Conservation (phyloP, 495 filamentous ascomycete genomes). For the Hypoxylon fuscum region DNA sequence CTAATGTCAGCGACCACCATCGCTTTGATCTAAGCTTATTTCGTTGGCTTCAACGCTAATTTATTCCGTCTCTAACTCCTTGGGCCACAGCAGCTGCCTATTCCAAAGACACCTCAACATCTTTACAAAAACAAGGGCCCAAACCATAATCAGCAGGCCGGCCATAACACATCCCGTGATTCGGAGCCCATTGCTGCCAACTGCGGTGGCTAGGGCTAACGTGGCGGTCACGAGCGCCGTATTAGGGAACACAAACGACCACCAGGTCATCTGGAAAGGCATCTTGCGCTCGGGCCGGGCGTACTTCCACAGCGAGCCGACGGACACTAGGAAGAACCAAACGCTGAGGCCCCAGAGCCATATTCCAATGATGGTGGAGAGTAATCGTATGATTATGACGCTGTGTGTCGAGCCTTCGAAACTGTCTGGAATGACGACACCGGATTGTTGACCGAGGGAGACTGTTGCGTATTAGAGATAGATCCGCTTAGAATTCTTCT, state of each 20-base stretch:
- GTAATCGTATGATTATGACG: slow-evolving; percentile 49
- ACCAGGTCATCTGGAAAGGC: slow-evolving; percentile 89
- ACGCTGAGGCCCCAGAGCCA: slow-evolving; percentile 88
- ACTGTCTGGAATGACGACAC: slow-evolving; percentile 49
- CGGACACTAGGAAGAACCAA: slow-evolving; percentile 86
- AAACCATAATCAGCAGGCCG: slow-evolving; percentile 69
- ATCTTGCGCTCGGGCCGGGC: slow-evolving; percentile 65
- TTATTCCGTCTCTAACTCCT: slow-evolving; percentile 65
- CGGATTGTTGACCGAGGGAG: slow-evolving; percentile 52
- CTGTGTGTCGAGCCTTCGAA: slow-evolving; percentile 51
- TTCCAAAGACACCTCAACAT: slow-evolving; percentile 74
- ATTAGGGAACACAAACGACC: slow-evolving; percentile 87
- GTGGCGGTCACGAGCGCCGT: slow-evolving; percentile 80
- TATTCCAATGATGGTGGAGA: slow-evolving; percentile 62
- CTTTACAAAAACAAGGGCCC: slow-evolving; percentile 71
- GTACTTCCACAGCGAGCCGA: slow-evolving; percentile 79
- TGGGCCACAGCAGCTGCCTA: slow-evolving; percentile 74
- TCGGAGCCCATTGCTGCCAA: slow-evolving; percentile 67
- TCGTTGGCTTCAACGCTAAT: slow-evolving; percentile 16
- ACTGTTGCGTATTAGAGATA: slow-evolving; percentile 39
- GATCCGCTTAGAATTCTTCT: no score
- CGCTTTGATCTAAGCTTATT: not conserved
- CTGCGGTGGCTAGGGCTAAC: slow-evolving; percentile 72
- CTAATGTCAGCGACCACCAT: no score
- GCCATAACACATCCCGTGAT: slow-evolving; percentile 75